Conservation (phyloP, 805 yeast genomes). For the Candida coquimbonensis region DNA sequence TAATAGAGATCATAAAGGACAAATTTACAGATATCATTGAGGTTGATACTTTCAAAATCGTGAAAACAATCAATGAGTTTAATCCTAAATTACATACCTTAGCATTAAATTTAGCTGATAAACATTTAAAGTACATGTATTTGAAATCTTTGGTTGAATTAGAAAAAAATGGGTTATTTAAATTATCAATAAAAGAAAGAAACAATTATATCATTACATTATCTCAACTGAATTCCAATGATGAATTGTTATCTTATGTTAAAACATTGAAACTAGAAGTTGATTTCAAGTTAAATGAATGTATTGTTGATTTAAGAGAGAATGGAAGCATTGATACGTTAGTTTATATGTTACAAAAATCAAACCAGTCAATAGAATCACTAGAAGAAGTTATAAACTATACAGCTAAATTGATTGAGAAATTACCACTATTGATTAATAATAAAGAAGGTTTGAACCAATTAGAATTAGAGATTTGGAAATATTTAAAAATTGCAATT, state of each 20-base stretch:
- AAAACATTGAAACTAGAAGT: slow-evolving; percentile 14
- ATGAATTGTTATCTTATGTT: slow-evolving; percentile 13
- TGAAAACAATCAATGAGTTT: slow-evolving; percentile 21
- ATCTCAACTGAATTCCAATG: slow-evolving; percentile 11
- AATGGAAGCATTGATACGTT: slow-evolving; percentile 20
- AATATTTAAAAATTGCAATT: slow-evolving; percentile 28
- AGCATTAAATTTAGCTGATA: slow-evolving; percentile 11
- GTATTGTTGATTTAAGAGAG: slow-evolving; percentile 18
- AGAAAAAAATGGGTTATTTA: slow-evolving; percentile 16
- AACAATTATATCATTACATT: slow-evolving; percentile 16
- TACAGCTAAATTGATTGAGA: slow-evolving; percentile 9
- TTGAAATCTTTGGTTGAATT: slow-evolving; percentile 16
- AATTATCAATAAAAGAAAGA: slow-evolving; percentile 13
- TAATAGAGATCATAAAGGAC: slow-evolving; percentile 12
- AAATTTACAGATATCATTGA: slow-evolving; percentile 21
- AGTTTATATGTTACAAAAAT: slow-evolving; percentile 12
- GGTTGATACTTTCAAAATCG: slow-evolving; percentile 23
- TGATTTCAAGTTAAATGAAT: slow-evolving; percentile 18
- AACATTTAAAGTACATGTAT: slow-evolving; percentile 20
- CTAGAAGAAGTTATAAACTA: slow-evolving; percentile 18
- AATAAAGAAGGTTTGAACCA: slow-evolving; percentile 9
- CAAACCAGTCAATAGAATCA: slow-evolving; percentile 15
- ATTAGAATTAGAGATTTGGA: slow-evolving; percentile 29
- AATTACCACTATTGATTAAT: slow-evolving; percentile 9
- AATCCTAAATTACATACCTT: slow-evolving; percentile 15